Evolutionary conservation across 148 eudicot genomes (phyloP).

Genomic region (Cornus kousa): DNA sequence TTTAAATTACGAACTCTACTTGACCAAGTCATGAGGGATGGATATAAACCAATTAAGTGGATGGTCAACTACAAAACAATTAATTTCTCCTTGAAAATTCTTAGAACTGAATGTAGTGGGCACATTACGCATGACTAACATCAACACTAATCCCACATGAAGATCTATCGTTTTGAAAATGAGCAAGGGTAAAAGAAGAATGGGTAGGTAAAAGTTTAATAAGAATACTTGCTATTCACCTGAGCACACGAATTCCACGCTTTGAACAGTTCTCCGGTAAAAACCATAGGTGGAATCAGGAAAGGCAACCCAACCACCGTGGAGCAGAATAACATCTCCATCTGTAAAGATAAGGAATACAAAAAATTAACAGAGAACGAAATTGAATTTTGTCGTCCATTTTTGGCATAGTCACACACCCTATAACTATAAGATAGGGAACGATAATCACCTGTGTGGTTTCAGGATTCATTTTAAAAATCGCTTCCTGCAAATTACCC

Average conservation of each 20-base stretch:
- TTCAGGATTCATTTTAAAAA: slow-evolving; percentile 73
- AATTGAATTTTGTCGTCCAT: not conserved
- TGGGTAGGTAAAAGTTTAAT: not conserved
- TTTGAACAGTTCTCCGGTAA: slow-evolving; percentile 65
- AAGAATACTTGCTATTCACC: slow-evolving; percentile 21
- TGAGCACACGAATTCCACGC: slow-evolving; percentile 68
- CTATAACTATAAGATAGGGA: not conserved
- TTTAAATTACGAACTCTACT: not conserved
- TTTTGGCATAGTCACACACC: not conserved
- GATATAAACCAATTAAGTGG: no score
- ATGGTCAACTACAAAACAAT: no score
- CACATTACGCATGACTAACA: not conserved
- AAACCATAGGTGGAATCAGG: slow-evolving; percentile 68
- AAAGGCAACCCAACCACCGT: slow-evolving; percentile 75
- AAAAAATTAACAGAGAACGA: not conserved
- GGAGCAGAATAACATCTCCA: slow-evolving; percentile 81
- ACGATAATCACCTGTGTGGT: slow-evolving; percentile 58
- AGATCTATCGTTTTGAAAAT: not conserved
- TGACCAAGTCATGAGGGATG: not conserved
- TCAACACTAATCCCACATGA: not conserved
- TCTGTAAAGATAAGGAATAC: slow-evolving; percentile 25
- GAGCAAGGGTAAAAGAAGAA: not conserved
- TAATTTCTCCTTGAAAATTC: no score
- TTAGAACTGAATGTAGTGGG: not conserved
- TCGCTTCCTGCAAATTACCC: slow-evolving; percentile 76